Conservation (phyloP, 2,329 filamentous ascomycete species). For the Periconia digitata region DNA sequence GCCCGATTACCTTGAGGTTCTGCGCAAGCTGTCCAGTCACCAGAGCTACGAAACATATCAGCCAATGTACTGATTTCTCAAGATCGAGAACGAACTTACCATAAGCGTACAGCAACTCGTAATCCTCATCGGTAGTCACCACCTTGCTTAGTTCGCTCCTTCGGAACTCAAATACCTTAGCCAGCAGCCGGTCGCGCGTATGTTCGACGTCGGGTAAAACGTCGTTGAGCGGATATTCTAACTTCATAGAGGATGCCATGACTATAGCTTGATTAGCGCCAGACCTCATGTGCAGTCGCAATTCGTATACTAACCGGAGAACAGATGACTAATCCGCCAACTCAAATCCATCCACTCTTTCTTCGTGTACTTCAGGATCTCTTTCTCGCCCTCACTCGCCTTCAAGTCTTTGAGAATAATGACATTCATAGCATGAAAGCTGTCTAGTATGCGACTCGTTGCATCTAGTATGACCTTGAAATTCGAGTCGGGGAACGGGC, state of each 20-base stretch:
- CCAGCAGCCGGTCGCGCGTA: conserved; percentile 78
- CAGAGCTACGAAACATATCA: conserved; percentile 48
- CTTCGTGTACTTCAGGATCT: conserved; percentile 76
- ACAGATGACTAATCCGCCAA: conserved; percentile 85
- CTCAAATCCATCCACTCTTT: conserved; percentile 80
- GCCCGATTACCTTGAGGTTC: conserved; percentile 57
- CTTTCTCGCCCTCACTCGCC: conserved; percentile 77
- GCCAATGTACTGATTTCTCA: neutral
- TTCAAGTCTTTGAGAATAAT: conserved; percentile 79
- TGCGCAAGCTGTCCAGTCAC: conserved; percentile 63
- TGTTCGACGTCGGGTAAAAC: conserved; percentile 81
- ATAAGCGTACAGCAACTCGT: conserved; percentile 90
- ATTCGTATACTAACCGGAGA: conserved; percentile 53
- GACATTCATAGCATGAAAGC: conserved; percentile 95
- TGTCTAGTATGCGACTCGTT: conserved; percentile 83
- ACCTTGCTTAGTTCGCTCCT: conserved; percentile 61
- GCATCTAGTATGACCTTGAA: conserved; percentile 75
- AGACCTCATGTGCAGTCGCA: neutral
- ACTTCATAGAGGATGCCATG: conserved; percentile 87
- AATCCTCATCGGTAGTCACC: conserved; percentile 72
- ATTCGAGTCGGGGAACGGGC: conserved; percentile 77
- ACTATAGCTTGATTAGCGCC: conserved; percentile 51
- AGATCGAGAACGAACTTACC: conserved; percentile 49
- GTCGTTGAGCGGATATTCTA: conserved; percentile 91
- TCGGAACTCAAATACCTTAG: conserved; percentile 85